These are phyloP conservation scores for Penicillium sp. DNA, from an alignment of 2,329 filamentous ascomycete species.

Conservation along the genomic window DNA sequence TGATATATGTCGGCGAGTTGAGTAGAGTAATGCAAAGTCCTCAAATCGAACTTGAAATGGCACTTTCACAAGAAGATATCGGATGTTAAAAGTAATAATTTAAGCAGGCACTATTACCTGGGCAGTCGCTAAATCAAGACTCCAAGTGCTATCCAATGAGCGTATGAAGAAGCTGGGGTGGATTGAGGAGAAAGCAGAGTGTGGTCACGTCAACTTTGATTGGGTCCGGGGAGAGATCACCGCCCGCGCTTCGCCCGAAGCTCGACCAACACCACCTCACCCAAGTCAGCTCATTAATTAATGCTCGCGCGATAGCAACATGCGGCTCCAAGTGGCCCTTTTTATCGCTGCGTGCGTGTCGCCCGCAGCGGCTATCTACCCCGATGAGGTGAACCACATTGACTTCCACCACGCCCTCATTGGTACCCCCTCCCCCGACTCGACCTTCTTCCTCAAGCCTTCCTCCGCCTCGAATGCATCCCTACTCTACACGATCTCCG, in stretches of 20 bases:
- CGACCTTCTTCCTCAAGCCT: conserved; percentile 94
- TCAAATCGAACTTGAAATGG: too few relatives aligned
- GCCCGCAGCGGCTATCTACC: conserved; percentile 69
- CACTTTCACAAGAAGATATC: too few relatives aligned
- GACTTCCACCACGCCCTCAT: conserved; percentile 93
- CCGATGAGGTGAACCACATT: conserved; percentile 85
- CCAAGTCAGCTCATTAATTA: conserved; percentile 25
- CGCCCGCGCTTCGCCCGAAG: conserved; percentile 21
- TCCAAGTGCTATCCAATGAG: too few relatives aligned
- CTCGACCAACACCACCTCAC: conserved; percentile 19
- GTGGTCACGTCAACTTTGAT: background rate
- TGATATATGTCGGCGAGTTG: too few relatives aligned
- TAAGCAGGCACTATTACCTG: too few relatives aligned
- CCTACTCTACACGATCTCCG: conserved; percentile 86
- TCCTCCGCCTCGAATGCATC: conserved; percentile 79
- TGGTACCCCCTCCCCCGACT: conserved; percentile 75
- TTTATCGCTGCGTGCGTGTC: conserved; percentile 48
- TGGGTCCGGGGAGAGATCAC: conserved; percentile 14
- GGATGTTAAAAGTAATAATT: too few relatives aligned
- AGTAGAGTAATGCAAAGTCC: too few relatives aligned
- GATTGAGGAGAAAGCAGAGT: too few relatives aligned
- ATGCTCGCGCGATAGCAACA: conserved; percentile 37
- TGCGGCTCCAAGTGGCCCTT: conserved; percentile 44
- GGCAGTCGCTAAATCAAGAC: background rate
- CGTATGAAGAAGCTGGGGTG: too few relatives aligned